Evolutionary conservation across 768 basidiomycete species (phyloP).

Genomic region (Phlebiopsis gigantea): DNA sequence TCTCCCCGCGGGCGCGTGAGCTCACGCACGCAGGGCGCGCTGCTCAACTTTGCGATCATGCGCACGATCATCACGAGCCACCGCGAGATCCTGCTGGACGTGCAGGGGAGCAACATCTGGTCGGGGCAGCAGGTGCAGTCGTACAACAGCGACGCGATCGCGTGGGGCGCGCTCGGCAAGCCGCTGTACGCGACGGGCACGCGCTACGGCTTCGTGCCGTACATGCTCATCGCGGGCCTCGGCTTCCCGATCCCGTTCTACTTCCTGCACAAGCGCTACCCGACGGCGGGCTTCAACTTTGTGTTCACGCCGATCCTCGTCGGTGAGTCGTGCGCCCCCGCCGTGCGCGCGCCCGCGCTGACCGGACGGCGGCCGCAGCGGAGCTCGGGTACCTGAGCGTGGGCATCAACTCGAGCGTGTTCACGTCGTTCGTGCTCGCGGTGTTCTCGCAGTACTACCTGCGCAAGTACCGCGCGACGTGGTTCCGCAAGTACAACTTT

Average conservation of each 20-base stretch:
- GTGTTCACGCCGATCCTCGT: slow-evolving; percentile 46
- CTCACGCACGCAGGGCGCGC: slow-evolving; percentile 25
- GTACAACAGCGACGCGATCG: slow-evolving; percentile 46
- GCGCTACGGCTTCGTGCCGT: slow-evolving; percentile 42
- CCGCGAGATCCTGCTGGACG: slow-evolving; percentile 40
- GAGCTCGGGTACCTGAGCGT: slow-evolving; percentile 44
- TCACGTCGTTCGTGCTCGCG: slow-evolving; percentile 37
- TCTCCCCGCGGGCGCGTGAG: background rate
- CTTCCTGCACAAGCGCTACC: slow-evolving; percentile 39
- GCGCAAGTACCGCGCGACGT: slow-evolving; percentile 36
- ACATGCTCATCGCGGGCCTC: slow-evolving; percentile 43
- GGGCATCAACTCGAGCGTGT: slow-evolving; percentile 50
- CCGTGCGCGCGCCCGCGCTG: background rate
- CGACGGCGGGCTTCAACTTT: slow-evolving; percentile 37
- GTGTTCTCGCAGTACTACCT: slow-evolving; percentile 42
- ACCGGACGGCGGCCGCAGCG: slow-evolving; percentile 21
- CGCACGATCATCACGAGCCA: slow-evolving; percentile 27
- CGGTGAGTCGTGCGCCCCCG: slow-evolving; percentile 31
- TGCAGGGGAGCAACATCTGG: slow-evolving; percentile 48
- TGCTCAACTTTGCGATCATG: slow-evolving; percentile 36
- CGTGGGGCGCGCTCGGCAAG: slow-evolving; percentile 51
- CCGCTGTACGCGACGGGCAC: slow-evolving; percentile 40
- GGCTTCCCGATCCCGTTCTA: slow-evolving; percentile 50
- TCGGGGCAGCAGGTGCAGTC: slow-evolving; percentile 44
- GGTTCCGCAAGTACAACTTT: slow-evolving; percentile 51